These are phyloP conservation scores for Fusarium pseudograminearum DNA, from an alignment of 2,329 filamentous ascomycete species.

Conservation along the genomic window DNA sequence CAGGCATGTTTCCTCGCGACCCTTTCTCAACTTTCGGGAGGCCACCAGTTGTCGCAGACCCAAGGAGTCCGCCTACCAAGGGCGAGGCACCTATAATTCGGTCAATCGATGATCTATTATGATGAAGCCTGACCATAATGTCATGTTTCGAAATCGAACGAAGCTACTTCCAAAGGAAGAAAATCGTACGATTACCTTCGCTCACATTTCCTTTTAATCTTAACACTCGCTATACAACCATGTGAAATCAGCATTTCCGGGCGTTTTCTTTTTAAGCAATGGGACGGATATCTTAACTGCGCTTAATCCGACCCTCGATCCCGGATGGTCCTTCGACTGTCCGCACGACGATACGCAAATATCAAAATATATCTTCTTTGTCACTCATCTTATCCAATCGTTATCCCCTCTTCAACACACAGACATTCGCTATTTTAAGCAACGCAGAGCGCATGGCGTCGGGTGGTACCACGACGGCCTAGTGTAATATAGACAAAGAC, in stretches of 20 bases:
- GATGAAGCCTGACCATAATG: conserved; percentile 45
- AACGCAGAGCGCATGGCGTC: conserved; percentile 47
- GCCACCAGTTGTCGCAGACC: conserved; percentile 69
- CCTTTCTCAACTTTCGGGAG: conserved; percentile 65
- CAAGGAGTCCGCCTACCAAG: conserved; percentile 79
- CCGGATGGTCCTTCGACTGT: conserved; percentile 23
- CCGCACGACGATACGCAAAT: conserved; percentile 45
- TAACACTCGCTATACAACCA: conserved; percentile 31
- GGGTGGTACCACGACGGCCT: conserved; percentile 40
- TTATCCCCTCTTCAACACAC: conserved; percentile 18
- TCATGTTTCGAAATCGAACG: conserved; percentile 8
- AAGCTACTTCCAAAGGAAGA: conserved; percentile 9
- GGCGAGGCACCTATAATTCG: conserved; percentile 80
- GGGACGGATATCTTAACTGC: conserved; percentile 20
- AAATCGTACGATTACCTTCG: conserved; percentile 14
- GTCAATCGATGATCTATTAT: conserved; percentile 83
- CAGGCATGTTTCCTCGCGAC: conserved; percentile 66
- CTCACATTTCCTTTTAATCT: conserved; percentile 22
- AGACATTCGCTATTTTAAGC: conserved; percentile 42
- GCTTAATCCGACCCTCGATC: conserved; percentile 22
- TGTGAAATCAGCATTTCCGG: conserved; percentile 38
- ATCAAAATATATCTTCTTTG: conserved; percentile 42
- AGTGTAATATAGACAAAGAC: conserved; percentile 49
- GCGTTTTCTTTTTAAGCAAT: conserved; percentile 34
- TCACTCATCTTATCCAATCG: conserved; percentile 38